phyloP scores from a whole-genome alignment of 768 basidiomycete genomes.

The Lentinula guzmanii region DNA sequence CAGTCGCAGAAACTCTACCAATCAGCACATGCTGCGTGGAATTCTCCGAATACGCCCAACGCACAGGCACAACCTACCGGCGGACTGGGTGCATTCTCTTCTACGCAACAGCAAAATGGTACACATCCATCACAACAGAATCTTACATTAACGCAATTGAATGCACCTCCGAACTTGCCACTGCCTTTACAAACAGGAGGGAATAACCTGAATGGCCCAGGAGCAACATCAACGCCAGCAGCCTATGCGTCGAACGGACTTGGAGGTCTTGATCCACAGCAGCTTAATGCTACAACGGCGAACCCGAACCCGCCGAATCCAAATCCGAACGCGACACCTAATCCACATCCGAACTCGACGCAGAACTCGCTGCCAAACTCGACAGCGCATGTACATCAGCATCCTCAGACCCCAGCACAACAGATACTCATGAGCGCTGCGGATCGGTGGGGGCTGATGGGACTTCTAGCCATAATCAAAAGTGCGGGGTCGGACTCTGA shows the following conservation, averaged over 20 bases:
- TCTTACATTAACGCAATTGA: constrained; percentile 41
- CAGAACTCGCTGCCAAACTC: constrained; percentile 23
- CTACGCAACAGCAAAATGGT: constrained; percentile 38
- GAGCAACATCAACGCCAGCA: constrained; percentile 27
- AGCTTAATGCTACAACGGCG: constrained; percentile 18
- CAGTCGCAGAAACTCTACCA: constrained; percentile 56
- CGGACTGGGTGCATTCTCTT: constrained; percentile 2
- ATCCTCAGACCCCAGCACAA: constrained; percentile 86
- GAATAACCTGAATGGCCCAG: constrained; percentile 30
- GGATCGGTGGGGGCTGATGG: constrained; percentile 91
- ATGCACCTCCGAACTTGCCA: constrained; percentile 42
- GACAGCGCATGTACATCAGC: constrained; percentile 35
- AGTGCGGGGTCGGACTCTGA: constrained; percentile 74
- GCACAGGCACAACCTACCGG: constrained; percentile 18
- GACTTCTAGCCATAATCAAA: constrained; percentile 82
- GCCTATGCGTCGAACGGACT: constrained; percentile 16
- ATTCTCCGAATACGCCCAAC: constrained; percentile 38
- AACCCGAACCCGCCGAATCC: constrained; percentile 25
- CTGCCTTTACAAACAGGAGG: constrained; percentile 9
- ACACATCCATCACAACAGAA: constrained; percentile 30
- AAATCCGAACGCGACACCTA: constrained; percentile 31
- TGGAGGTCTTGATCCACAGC: constrained; percentile 17
- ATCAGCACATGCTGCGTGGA: constrained; percentile 60
- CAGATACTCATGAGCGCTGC: constrained; percentile 90
- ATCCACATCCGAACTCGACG: constrained; percentile 8